Base-by-base conservation (phyloP, 768 basidiomycete genomes). In the Leccinum obscurum region DNA sequence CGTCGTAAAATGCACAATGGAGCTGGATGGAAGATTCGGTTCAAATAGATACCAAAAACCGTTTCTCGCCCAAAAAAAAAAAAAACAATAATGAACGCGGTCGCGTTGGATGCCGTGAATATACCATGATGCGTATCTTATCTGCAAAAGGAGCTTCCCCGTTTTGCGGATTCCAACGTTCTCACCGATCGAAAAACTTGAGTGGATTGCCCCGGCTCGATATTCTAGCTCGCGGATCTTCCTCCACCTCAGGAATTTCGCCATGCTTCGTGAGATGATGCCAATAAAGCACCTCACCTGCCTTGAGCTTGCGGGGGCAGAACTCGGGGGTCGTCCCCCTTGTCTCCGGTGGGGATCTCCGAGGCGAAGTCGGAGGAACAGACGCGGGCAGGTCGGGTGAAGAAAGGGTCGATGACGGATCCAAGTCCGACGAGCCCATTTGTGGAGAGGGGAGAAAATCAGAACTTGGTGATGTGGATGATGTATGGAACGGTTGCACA, bases 211-310 rank as follows among this genome's bases (percentile, higher is more conserved):
- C 49, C 52, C 57, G 55, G 28, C 54, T 66, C 32, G 65, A 55
- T 22, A 69, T 58, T 59, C 72, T 74, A 8, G 89, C 86, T 28
- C 86, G 81, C 39, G 77, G 68, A 71, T 90, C 85, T 61, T 91
- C 85, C 54, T 71, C 72, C 10, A 88, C 86, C 28, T 82, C 86
- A 44, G 88, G 85, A 60, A 90, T 88, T 72, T 92, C 90, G 13
- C 90, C 90, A 60, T 79, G 82, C 64, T 83, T 84, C 52, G 80
- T 72, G 60, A 92, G 85, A 64, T 91, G 86, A 69, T 92, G 89
- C 90, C 90, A 92, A 68, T 81, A 89, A 17, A 92, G 75, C 10
- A 84, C 68, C 62, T 90, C 88, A 22, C 89, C 89, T 10, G 79
- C 76, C 66, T 75, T 78, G 34, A 87, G 80, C 52, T 72, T 77